Base-by-base conservation (phyloP, 2,329 filamentous ascomycete species). In the Aspergillus flavus region DNA sequence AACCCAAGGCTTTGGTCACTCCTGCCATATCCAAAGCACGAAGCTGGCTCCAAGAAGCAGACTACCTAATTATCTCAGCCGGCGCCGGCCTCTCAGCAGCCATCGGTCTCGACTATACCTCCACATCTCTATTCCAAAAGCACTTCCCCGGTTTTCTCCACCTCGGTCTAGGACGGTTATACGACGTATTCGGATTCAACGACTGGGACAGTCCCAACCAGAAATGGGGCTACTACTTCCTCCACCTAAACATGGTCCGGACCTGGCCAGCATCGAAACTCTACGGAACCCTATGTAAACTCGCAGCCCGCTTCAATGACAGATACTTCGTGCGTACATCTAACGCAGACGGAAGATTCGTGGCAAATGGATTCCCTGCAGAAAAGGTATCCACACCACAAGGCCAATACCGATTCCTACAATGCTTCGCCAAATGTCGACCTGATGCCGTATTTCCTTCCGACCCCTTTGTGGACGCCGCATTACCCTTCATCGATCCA, bases 101-200 rank as follows among this genome's bases (percentile, higher is more conserved):
- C 43, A 64, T 66, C 14, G 69, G 70, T 0, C 63, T 72, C 0
- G 70, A 72, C 58, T 72, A 72, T 28, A 70, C 68, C 30, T 72
- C 69, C 1, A 43, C 52, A 1, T 30, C 56, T 65, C 73, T 73
- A 2, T 73, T 73, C 60, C 43, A 57, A 3, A 57, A 52, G 23
- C 63, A 68, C 46, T 71, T 71, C 48, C 70, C 70, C 3, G 67
- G 64, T 61, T 75, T 79, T 56, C 59, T 63, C 61, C 71, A 74
- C 65, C 72, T 75, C 58, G 79, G 66, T 1, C 57, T 72, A n/a
- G 50, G 55, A 6, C 59, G 60, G 1, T 45, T 72, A 16, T 69
- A 72, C 50, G 69, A 71, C 41, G 63, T 64, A 7, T 65, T 72
- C 23, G 68, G 68, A 6, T 69, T 68, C 28, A 39, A 55, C 1